phyloP scores from a whole-genome alignment of 805 yeast species.

The Wickerhamiella galacta region DNA sequence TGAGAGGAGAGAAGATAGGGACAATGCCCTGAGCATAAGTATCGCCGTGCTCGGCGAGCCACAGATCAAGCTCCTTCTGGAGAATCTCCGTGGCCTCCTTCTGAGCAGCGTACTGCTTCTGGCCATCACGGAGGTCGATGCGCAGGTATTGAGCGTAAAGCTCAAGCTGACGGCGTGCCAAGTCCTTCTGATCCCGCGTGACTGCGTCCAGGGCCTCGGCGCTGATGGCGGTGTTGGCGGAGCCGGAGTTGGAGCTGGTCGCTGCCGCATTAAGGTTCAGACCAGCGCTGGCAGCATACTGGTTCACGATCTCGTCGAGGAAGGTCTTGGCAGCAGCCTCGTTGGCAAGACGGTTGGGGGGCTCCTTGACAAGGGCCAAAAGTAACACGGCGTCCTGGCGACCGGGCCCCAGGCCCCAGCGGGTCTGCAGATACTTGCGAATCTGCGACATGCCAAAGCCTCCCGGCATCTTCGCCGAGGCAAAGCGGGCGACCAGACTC shows the following conservation, averaged over 20 bases:
- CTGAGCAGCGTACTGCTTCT: slow-evolving; percentile 64
- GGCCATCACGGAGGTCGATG: slow-evolving; percentile 81
- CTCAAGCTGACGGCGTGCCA: slow-evolving; percentile 73
- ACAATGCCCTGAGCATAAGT: slow-evolving; percentile 80
- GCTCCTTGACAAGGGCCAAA: slow-evolving; percentile 75
- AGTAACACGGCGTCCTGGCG: slow-evolving; percentile 86
- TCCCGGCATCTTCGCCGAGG: slow-evolving; percentile 98
- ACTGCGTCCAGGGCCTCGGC: slow-evolving; percentile 85
- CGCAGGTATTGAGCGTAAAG: slow-evolving; percentile 89
- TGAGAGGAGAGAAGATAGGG: slow-evolving; percentile 78
- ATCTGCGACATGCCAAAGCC: slow-evolving; percentile 88
- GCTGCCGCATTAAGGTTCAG: slow-evolving; percentile 55
- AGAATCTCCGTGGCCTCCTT: slow-evolving; percentile 70
- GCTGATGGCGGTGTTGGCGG: slow-evolving; percentile 70
- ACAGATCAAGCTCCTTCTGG: slow-evolving; percentile 81
- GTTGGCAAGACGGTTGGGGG: slow-evolving; percentile 68
- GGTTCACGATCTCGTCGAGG: slow-evolving; percentile 66
- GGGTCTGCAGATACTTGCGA: slow-evolving; percentile 76
- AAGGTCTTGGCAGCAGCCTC: slow-evolving; percentile 84
- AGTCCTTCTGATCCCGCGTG: slow-evolving; percentile 49
- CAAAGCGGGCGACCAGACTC: slow-evolving; percentile 74
- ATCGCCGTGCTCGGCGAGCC: slow-evolving; percentile 87
- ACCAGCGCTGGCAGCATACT: slow-evolving; percentile 74
- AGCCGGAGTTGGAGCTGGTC: slow-evolving; percentile 32
- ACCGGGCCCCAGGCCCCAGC: slow-evolving; percentile 87